Percentiles rank a stretch among this genome's conserved stretches.
Conservation (phyloP, 768 basidiomycete species). For the Cyclocybe cylindracea region DNA sequence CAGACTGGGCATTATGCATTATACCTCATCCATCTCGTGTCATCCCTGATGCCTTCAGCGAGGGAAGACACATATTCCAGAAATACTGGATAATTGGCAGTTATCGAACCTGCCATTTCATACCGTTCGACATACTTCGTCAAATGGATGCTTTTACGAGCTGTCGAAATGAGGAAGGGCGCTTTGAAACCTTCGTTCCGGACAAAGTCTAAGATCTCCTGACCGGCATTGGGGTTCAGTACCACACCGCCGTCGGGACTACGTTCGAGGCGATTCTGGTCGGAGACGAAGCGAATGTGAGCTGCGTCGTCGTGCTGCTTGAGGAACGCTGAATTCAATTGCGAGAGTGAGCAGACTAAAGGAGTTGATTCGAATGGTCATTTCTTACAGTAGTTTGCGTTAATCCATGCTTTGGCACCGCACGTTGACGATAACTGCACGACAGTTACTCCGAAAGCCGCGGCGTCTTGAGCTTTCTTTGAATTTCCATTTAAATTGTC, state of each 20-base stretch:
- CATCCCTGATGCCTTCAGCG: background rate
- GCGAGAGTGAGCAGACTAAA: no score
- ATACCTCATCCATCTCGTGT: background rate
- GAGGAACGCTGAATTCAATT: slow-evolving; percentile 12
- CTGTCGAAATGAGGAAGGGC: slow-evolving; percentile 11
- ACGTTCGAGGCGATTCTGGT: slow-evolving; percentile 19
- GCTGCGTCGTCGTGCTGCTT: slow-evolving; percentile 13
- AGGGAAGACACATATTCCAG: background rate
- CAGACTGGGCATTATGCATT: background rate
- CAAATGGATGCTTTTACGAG: slow-evolving; percentile 5
- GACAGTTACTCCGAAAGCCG: no score
- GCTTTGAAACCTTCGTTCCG: slow-evolving; percentile 3
- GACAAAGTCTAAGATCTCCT: slow-evolving; percentile 8
- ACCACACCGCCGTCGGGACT: background rate
- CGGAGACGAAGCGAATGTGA: slow-evolving; percentile 22
- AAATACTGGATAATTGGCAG: slow-evolving; percentile 1
- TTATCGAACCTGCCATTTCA: slow-evolving; percentile 4
- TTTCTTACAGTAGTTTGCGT: no score
- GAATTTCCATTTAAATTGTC: no score
- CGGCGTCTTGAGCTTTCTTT: no score
- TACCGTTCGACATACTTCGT: slow-evolving; percentile 14
- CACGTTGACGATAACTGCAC: no score
- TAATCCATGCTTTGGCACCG: no score
- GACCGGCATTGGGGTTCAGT: slow-evolving; percentile 8
- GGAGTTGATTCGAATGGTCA: no score